phyloP scores from a whole-genome alignment of 2,329 filamentous ascomycete genomes.

The Biscogniauxia marginata region DNA sequence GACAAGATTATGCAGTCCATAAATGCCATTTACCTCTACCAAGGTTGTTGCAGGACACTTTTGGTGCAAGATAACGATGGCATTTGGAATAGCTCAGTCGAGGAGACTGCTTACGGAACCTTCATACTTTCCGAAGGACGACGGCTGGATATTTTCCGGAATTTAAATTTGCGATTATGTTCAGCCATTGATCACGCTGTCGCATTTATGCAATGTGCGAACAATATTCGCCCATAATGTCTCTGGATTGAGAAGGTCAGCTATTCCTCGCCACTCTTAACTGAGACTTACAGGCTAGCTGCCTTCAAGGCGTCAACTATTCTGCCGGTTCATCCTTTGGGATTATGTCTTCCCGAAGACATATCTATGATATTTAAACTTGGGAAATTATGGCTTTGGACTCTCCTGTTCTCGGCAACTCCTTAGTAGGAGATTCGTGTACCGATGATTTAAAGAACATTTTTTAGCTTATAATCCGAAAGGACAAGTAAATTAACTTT shows the following conservation, averaged over 20 bases:
- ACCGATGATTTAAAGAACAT: slow-evolving; percentile 5
- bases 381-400: slow-evolving; percentile 1
- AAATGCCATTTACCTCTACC: slow-evolving; percentile 2
- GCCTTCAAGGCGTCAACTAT: neutral
- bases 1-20: no score
- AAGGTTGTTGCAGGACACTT: slow-evolving; percentile 8
- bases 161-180: neutral
- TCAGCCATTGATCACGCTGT: slow-evolving; percentile 2
- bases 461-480: slow-evolving; percentile 10
- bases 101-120: slow-evolving; percentile 8
- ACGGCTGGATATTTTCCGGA: slow-evolving; percentile 1
- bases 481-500: no score
- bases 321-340: neutral
- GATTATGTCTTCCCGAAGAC: neutral
- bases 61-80: slow-evolving; percentile 5
- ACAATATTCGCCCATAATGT: neutral
- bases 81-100: slow-evolving; percentile 7
- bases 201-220: neutral
- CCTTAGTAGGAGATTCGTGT: slow-evolving; percentile 11
- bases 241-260: slow-evolving; percentile 8
- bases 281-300: neutral
- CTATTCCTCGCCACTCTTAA: neutral
- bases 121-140: slow-evolving; percentile 6
- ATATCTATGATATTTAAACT: neutral
- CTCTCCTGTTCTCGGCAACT: slow-evolving; percentile 4